Percentiles rank a stretch among this genome's conserved stretches.
phyloP scores from a whole-genome alignment of 129 eudicot genomes.

The Kitagawia praeruptora region DNA sequence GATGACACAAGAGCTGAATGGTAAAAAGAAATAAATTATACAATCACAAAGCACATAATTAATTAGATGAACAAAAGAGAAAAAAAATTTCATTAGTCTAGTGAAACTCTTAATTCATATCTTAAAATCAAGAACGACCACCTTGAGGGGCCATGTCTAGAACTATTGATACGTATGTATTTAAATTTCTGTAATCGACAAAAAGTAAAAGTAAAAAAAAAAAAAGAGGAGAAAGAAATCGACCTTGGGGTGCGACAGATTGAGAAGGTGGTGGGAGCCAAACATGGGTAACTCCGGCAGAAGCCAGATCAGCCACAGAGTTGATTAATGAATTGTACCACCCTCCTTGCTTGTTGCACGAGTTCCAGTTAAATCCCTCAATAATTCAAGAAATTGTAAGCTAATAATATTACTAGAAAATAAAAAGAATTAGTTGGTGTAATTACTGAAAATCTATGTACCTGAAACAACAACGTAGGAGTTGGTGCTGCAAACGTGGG shows the following conservation, averaged over 20 bases:
- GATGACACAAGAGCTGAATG: background rate
- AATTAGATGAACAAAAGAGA: background rate
- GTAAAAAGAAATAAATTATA: too few species aligned
- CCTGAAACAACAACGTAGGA: slow-evolving; percentile 44
- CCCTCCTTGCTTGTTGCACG: slow-evolving; percentile 54
- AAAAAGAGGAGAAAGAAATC: background rate
- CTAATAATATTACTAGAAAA: too few species aligned
- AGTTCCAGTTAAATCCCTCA: slow-evolving; percentile 78
- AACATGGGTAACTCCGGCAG: slow-evolving; percentile 63
- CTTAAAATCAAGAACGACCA: background rate
- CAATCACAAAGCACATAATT: background rate
- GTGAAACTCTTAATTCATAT: background rate
- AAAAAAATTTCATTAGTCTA: background rate
- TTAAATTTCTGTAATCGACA: background rate
- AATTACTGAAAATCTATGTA: background rate
- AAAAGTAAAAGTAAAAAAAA: background rate
- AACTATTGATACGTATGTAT: background rate
- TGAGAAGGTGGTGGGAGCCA: slow-evolving; percentile 84
- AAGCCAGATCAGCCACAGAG: slow-evolving; percentile 36
- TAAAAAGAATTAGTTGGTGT: background rate
- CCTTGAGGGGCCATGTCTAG: background rate
- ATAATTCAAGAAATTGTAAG: background rate
- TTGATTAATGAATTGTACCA: slow-evolving; percentile 44
- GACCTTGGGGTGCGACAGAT: slow-evolving; percentile 59
- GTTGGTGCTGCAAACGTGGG: slow-evolving; percentile 13